Conservation (phyloP, 2,329 filamentous ascomycete species). For the Aschersonia sp. region DNA sequence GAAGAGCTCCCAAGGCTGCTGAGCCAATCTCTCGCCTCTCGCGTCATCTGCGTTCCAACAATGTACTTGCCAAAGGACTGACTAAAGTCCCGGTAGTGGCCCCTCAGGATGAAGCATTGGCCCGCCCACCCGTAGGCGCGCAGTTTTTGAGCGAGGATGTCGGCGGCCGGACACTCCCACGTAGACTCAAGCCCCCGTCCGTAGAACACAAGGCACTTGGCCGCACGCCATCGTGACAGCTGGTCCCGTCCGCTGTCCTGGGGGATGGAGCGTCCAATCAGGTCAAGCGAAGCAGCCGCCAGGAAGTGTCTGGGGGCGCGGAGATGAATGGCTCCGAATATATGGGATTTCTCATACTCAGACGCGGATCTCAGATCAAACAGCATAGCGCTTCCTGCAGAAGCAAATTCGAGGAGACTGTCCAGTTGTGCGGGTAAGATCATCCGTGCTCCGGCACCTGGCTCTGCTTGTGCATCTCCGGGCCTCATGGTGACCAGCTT, state of each 20-base stretch:
- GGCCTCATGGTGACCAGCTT: conserved; percentile 29
- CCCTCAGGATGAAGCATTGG: conserved; percentile 38
- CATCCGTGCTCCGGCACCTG: conserved; percentile 24
- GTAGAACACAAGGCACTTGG: conserved; percentile 37
- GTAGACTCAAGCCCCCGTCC: conserved; percentile 31
- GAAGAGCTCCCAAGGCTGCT: conserved; percentile 12
- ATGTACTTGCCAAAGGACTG: conserved; percentile 36
- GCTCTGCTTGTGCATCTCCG: conserved; percentile 17
- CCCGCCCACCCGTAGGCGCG: conserved; percentile 32
- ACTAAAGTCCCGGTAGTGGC: conserved; percentile 40
- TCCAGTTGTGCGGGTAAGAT: conserved; percentile 36
- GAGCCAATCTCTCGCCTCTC: conserved; percentile 23
- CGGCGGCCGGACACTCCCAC: conserved; percentile 35
- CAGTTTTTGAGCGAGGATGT: conserved; percentile 29
- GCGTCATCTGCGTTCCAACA: conserved; percentile 25
- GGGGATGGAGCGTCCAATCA: conserved; percentile 33
- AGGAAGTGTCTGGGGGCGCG: conserved; percentile 35
- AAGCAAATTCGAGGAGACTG: conserved; percentile 33
- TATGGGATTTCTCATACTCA: conserved; percentile 35
- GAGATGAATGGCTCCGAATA: conserved; percentile 36
- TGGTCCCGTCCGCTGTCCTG: conserved; percentile 31
- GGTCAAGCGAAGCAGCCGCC: conserved; percentile 29
- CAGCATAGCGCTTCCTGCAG: conserved; percentile 28
- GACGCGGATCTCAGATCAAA: conserved; percentile 32
- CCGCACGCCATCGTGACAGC: conserved; percentile 31